These are phyloP conservation scores for Teunomyces panamensis DNA, from an alignment of 805 yeast species.

Conservation along the genomic window DNA sequence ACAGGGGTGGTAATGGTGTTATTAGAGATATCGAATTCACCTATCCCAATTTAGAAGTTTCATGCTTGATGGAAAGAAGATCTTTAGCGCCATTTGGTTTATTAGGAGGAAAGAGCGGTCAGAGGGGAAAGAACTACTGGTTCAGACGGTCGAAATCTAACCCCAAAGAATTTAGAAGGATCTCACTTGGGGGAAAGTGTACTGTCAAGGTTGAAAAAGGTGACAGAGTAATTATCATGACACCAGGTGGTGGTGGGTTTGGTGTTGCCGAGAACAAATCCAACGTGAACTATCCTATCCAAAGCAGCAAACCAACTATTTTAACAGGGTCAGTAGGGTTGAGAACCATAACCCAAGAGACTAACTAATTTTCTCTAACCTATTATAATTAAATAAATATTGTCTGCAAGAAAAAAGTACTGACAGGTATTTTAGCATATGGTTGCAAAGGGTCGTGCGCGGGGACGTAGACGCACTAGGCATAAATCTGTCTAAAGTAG, in stretches of 20 bases:
- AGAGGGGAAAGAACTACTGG: conserved; percentile 55
- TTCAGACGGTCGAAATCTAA: conserved; percentile 15
- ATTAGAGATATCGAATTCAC: conserved; percentile 79
- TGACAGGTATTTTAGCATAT: background rate
- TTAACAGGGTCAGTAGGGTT: conserved; percentile 38
- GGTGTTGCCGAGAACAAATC: conserved; percentile 17
- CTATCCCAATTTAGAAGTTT: conserved; percentile 49
- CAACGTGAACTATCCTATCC: conserved; percentile 21
- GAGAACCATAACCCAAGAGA: conserved; percentile 32
- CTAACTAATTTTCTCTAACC: conserved; percentile 22
- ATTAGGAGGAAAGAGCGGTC: conserved; percentile 76
- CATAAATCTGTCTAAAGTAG: background rate
- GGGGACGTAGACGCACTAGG: background rate
- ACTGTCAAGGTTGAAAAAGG: conserved; percentile 35
- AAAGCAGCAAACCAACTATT: conserved; percentile 20
- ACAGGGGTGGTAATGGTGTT: conserved; percentile 83
- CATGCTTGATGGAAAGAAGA: conserved; percentile 84
- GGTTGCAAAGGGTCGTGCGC: conserved; percentile 2
- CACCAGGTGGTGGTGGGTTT: conserved; percentile 48
- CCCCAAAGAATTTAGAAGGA: conserved; percentile 15
- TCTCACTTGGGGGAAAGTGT: conserved; percentile 33
- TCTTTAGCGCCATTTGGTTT: conserved; percentile 84
- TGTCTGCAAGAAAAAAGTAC: background rate
- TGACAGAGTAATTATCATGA: conserved; percentile 37
- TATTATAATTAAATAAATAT: too few species aligned